Base-by-base conservation (phyloP, 805 yeast genomes). In the Blastobotrys terrestris region DNA sequence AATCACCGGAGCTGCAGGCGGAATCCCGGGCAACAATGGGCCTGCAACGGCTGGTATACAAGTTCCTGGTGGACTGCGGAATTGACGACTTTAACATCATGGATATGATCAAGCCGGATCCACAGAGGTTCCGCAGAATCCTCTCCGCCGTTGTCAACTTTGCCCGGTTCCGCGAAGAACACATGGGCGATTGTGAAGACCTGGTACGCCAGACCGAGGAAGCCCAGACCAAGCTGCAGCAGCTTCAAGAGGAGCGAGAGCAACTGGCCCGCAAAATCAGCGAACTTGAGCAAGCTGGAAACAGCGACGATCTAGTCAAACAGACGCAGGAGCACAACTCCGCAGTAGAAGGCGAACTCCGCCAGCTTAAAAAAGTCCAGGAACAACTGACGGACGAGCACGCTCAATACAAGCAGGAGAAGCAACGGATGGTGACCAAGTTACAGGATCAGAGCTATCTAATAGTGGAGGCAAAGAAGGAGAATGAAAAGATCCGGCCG, bases 61-160 rank as follows among this genome's bases (percentile, higher is more conserved):
- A 75, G 61, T 85, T 87, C 65, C 74, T 87, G 58, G 75, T 76
- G 45, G 83, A 78, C 53, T 83, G 92, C 63, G 96, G 96, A 0
- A 78, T 90, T 1, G 75, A 79, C 53, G 96, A 90, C 66, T 86
- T 89, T 63, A 78, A 82, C 44, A 72, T 89, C 49, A 74, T 79
- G 70, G 97, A 90, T 69, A 71, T 90, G 31, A 73, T 79, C 54
- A 81, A 81, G 58, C 97, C 97, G 0, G 96, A 89, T n/a, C 72
- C 86, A 0, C 68, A 66, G 40, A 72, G 95, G 53, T 74, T 80
- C 0, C 72, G 81, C 56, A 71, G 92, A 46, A 74, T 88, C 18
- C 67, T 89, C 22, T 87, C 95, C 64, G 94, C 94, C 0, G 81
- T 89, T 48, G 85, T 89, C 19, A 90, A 90, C 65, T 90, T 80